Percentiles rank a stretch among this genome's conserved stretches.
phyloP scores from a whole-genome alignment of 352 stramenopile genomes.

The Phytophthora rubi region DNA sequence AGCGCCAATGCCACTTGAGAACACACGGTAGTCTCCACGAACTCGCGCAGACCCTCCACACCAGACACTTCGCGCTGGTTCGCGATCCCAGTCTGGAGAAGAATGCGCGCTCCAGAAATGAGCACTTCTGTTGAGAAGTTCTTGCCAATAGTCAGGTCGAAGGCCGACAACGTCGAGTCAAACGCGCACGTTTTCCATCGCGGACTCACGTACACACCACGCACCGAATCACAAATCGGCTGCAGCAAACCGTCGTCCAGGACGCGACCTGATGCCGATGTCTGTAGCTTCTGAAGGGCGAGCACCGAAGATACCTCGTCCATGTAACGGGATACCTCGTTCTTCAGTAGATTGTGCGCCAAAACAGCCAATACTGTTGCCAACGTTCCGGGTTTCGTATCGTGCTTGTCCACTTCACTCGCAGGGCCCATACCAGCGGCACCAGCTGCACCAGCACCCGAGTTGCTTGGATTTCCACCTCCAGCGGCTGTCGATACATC shows the following conservation, averaged over 20 bases:
- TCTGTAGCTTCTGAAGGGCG: slow-evolving; percentile 63
- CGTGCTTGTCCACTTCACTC: slow-evolving; percentile 49
- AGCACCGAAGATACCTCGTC: slow-evolving; percentile 73
- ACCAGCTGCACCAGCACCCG: slow-evolving; percentile 12
- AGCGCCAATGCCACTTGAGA: slow-evolving; percentile 76
- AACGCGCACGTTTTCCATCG: slow-evolving; percentile 85
- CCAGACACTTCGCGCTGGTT: slow-evolving; percentile 69
- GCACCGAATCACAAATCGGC: slow-evolving; percentile 84
- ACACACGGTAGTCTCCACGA: slow-evolving; percentile 80
- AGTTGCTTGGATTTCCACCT: slow-evolving; percentile 12
- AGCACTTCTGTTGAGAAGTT: slow-evolving; percentile 85
- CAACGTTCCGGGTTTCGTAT: slow-evolving; percentile 50
- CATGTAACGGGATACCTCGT: slow-evolving; percentile 74
- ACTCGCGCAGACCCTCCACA: slow-evolving; percentile 62
- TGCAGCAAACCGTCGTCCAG: slow-evolving; percentile 81
- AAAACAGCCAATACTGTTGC: slow-evolving; percentile 70
- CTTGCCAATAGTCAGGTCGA: slow-evolving; percentile 86
- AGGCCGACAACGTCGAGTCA: slow-evolving; percentile 78
- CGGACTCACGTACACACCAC: slow-evolving; percentile 75
- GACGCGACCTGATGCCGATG: slow-evolving; percentile 63
- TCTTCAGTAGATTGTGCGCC: slow-evolving; percentile 81
- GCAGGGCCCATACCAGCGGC: slow-evolving; percentile 31
- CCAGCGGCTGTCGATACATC: slow-evolving; percentile 27
- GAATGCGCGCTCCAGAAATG: slow-evolving; percentile 78
- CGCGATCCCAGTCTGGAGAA: slow-evolving; percentile 67